Evolutionary conservation across 768 basidiomycete genomes (phyloP), one percentile per base, ranked within the genome.

Genomic region (Agaricus subrufescens): DNA sequence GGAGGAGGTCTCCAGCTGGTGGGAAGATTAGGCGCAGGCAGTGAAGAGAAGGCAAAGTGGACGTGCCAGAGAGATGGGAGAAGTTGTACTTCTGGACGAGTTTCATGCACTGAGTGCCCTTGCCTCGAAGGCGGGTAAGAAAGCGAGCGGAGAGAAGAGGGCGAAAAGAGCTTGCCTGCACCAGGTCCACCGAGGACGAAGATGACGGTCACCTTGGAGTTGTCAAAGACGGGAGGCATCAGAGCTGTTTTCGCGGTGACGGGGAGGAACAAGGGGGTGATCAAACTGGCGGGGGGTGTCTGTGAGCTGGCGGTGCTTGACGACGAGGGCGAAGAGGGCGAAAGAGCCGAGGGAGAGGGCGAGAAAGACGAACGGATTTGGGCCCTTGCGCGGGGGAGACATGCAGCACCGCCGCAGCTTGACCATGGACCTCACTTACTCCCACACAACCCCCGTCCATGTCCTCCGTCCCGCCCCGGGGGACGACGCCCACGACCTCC

Each of bases 171-270:
- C 64, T 61, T 60, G 87, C 95, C 95, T 63, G 94, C 94, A 50
- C 97, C 97, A 19, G 97, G 97, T 0, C 97, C 97, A 38, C 97
- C 97, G 12, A 99, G 86, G 26, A 98, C 95, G 65, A 91, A 99
- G 65, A 98, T 78, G 56, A 99, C 95, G 15, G 82, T 86, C 63
- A 98, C 87, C 60, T 91, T 86, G 46, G 68, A 66, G 31, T 74
- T 69, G 69, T 91, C 84, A 64, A 97, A 96, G 2, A 75, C 77
- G 14, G 79, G 77, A 4, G 66, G 26, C 60, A 75, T 58, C 61
- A 55, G 74, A 71, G 54, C 52, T 39, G 50, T 46, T 56, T 26
- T 68, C 61, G 52, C 69, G 72, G 65, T 81, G 84, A 43, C 77
- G 74, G 26, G 86, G 83, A 50, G 86, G 85, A 58, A 85, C 71